Evolutionary conservation across 2,329 filamentous ascomycete genomes (phyloP), one percentile per base, ranked within the genome.

Genomic region (Arthrobotrys sphaeroides): DNA sequence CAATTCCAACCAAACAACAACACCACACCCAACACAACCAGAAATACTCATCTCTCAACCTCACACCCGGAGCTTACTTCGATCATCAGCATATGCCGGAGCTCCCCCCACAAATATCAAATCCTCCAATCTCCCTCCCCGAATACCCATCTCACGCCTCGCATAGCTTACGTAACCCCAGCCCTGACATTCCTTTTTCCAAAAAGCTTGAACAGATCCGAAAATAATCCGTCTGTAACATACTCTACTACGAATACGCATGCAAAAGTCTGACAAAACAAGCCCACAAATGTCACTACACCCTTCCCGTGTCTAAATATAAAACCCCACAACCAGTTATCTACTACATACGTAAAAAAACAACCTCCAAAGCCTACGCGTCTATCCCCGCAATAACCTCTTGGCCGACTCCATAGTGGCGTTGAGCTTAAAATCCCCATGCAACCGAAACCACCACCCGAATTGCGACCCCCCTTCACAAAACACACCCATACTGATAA

Each of bases 261-360:
- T 28, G 26, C 28, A 33, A 33, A 36, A 53, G n/a, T n/a, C n/a
- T n/a, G n/a, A n/a, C n/a, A n/a, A n/a, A n/a, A n/a, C n/a, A n/a
- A n/a, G n/a, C n/a, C n/a, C n/a, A n/a, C n/a, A n/a, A n/a, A n/a
- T n/a, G n/a, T n/a, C n/a, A 36, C 16, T 9, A 51, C 26, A 20
- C 20, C 28, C 28, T 53, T 53, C 26, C 47, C 47, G 51, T 55
- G 51, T 55, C 51, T 55, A 55, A 55, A 55, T 55, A 55, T 55
- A 55, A n/a, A n/a, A n/a, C n/a, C n/a, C 16, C 22, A 47, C 20
- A 45, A 5, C 4, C 3, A 3, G 20, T 5, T 45, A 20, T 45
- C 40, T 5, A 20, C 16, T n/a, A 1, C 2, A 28, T n/a, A n/a
- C n/a, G n/a, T n/a, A 49, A 28, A 5, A 6, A 49, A 45, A 45